phyloP scores from a whole-genome alignment of 495 filamentous ascomycete species.

The Glonium stellatum region DNA sequence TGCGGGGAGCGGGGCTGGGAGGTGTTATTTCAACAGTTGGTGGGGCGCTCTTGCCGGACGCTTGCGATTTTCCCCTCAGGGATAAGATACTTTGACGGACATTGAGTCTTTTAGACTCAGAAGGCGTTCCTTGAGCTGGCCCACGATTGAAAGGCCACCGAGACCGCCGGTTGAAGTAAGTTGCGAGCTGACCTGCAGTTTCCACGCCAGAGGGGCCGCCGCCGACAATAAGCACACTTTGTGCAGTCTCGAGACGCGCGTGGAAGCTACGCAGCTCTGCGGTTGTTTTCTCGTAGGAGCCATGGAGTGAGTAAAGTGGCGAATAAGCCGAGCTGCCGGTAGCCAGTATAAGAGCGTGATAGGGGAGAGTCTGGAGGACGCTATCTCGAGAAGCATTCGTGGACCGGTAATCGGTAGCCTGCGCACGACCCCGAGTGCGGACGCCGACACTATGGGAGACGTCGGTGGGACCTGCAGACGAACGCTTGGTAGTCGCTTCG shows the following conservation, averaged over 20 bases:
- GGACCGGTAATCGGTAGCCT: not conserved
- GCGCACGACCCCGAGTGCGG: not conserved
- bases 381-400: not conserved
- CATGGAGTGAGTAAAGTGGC: conserved; percentile 30
- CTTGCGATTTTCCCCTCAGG: not conserved
- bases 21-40: not conserved
- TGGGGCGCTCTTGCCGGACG: not conserved
- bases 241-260: conserved; percentile 13
- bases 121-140: not conserved
- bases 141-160: not conserved
- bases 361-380: conserved; percentile 20
- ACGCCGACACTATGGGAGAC: not conserved
- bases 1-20: not conserved
- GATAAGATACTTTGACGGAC: no score
- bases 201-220: conserved; percentile 28
- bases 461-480: not conserved
- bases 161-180: conserved; percentile 17
- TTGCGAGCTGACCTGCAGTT: conserved; percentile 29
- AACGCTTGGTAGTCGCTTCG: not conserved
- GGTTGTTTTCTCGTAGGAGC: conserved; percentile 27
- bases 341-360: conserved; percentile 32
- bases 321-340: conserved; percentile 27
- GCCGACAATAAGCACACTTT: conserved; percentile 26
- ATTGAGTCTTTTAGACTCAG: no score
- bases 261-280: conserved; percentile 28